These are phyloP conservation scores for Salix suchowensis DNA, from an alignment of 345 rosid species.

Conservation along the genomic window DNA sequence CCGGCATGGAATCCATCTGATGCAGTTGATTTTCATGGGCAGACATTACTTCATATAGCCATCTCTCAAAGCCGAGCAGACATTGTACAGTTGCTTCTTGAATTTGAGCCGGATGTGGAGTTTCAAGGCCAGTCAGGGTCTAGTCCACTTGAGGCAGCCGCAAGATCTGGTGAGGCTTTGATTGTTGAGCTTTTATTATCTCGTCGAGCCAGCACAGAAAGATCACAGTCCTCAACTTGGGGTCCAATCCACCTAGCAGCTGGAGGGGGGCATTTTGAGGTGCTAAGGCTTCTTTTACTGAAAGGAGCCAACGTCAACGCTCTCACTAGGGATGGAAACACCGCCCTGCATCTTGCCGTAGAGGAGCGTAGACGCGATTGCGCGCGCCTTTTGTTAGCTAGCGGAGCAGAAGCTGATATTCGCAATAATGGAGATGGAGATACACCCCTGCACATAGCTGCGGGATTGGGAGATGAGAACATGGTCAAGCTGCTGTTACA, in stretches of 20 bases:
- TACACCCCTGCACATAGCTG: constrained; percentile 50
- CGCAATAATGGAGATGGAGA: constrained; percentile 35
- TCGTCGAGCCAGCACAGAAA: constrained; percentile 39
- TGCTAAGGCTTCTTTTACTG: constrained; percentile 44
- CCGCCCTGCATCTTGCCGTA: constrained; percentile 52
- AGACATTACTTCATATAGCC: constrained; percentile 52
- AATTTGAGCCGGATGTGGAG: constrained; percentile 46
- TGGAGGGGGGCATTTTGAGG: constrained; percentile 40
- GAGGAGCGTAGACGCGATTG: constrained; percentile 43
- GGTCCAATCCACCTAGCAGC: constrained; percentile 57
- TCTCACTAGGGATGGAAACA: constrained; percentile 43
- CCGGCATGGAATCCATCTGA: constrained; percentile 41
- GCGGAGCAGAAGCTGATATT: constrained; percentile 35
- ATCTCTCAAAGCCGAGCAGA: constrained; percentile 41
- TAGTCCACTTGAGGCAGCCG: constrained; percentile 49
- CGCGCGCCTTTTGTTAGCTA: constrained; percentile 38
- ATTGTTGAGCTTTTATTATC: constrained; percentile 57
- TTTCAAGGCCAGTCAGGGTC: constrained; percentile 35
- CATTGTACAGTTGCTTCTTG: constrained; percentile 52
- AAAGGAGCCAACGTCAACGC: constrained; percentile 46
- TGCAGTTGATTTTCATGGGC: constrained; percentile 39
- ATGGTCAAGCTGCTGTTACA: constrained; percentile 48
- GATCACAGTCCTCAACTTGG: constrained; percentile 36
- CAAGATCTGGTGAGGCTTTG: constrained; percentile 43
- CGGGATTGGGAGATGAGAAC: constrained; percentile 42